Evolutionary conservation across 2,329 filamentous ascomycete genomes (phyloP), one percentile per base, ranked within the genome.

Genomic region (Alternaria arborescens): DNA sequence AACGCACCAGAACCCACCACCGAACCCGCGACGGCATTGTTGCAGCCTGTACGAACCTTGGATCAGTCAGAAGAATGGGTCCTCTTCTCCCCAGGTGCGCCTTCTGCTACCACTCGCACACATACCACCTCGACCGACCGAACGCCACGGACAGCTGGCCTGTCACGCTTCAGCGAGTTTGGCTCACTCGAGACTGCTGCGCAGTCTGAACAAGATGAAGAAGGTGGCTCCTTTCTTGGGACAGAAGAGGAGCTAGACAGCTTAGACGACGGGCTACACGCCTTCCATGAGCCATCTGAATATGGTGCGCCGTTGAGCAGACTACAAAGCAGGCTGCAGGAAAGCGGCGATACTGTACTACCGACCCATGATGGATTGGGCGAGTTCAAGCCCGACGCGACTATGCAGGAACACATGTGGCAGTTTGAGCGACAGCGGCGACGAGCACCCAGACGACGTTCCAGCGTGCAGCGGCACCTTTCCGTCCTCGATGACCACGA

Each of bases 51-150:
- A 66, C 79, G 82, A 20, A 74, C 80, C 43, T 81, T 88, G 61
- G 88, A 91, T 62, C 90, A 94, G 67, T 90, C 92, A 12, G 91
- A 95, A 79, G 94, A 97, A 86, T 99, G 95, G 95, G 91, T 98
- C 55, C 88, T 99, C 66, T 99, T 99, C 83, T 92, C 93, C 8
- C 82, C 82, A 0, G 71, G 73, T n/a, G 75, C 79, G 10, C 69
- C 72, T n/a, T 92, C 92, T 2, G 85, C 85, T 8, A 88, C 91
- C 20, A 89, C 90, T 63, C 85, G 89, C 53, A 92, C 89, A 44
- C 88, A 86, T 60, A 88, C 91, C 38, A 88, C 88, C 47, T 87
- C 77, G 77, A 91, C 78, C 73, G 86, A 81, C 82, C 88, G 79
- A 75, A 94, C 82, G 67, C 87, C 79, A 82, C 90, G 75, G 77